These are phyloP conservation scores for Craspedostauros australis DNA, from an alignment of 108 stramenopile species.

Conservation along the genomic window DNA sequence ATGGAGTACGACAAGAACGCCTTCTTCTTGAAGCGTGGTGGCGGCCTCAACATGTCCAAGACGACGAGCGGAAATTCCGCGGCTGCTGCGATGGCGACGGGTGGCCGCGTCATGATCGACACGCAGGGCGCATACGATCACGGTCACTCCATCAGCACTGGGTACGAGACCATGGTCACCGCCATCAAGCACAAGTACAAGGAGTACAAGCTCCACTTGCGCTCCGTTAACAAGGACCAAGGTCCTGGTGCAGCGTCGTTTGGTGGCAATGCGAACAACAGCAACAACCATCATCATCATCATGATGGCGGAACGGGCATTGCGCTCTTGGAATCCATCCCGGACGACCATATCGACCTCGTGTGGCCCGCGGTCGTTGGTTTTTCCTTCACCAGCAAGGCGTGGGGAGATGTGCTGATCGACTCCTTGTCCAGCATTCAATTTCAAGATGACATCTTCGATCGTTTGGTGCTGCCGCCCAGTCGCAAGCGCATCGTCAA, in stretches of 20 bases:
- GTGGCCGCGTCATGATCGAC: conserved; percentile 63
- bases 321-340: conserved; percentile 46
- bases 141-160: conserved; percentile 40
- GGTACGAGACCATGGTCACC: conserved; percentile 59
- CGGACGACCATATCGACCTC: conserved; percentile 42
- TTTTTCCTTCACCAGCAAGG: conserved; percentile 52
- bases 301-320: conserved; percentile 19
- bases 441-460: conserved; percentile 49
- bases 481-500: conserved; percentile 54
- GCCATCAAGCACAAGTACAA: conserved; percentile 53
- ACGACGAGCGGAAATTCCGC: conserved; percentile 4
- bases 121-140: conserved; percentile 47
- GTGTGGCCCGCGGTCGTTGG: conserved; percentile 58
- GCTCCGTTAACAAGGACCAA: conserved; percentile 13
- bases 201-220: conserved; percentile 47
- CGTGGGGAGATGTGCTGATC: conserved; percentile 63
- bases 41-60: conserved; percentile 9
- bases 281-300: not conserved
- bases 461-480: conserved; percentile 46
- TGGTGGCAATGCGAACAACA: not conserved
- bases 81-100: conserved; percentile 35
- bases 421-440: conserved; percentile 48
- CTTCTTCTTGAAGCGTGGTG: conserved; percentile 41
- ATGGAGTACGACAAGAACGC: conserved; percentile 53
- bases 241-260: not conserved